Percentiles rank a stretch among this genome's conserved stretches.
phyloP scores from a whole-genome alignment of 169 alveolate species.

The Plasmodium ovale region DNA sequence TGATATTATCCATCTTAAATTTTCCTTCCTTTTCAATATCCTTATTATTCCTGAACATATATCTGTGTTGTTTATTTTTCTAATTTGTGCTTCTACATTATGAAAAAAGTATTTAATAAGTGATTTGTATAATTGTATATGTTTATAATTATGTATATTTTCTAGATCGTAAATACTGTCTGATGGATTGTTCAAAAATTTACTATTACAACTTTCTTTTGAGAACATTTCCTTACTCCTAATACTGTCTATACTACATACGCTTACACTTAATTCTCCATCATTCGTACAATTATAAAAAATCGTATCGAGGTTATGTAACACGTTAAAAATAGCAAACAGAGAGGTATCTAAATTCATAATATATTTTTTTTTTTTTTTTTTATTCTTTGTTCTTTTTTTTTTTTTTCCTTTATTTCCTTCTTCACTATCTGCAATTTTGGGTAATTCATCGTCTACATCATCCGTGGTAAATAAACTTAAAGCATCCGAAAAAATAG shows the following conservation, averaged over 20 bases:
- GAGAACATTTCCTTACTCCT: constrained; percentile 23
- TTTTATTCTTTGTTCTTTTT: constrained; percentile 9
- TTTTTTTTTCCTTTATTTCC: constrained; percentile 1
- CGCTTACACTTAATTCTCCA: constrained; percentile 9
- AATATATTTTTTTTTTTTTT: constrained; percentile 11
- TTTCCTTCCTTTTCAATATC: constrained; percentile 47
- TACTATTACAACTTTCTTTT: not conserved
- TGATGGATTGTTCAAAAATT: not conserved
- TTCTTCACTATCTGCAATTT: not conserved
- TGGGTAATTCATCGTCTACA: constrained; percentile 12
- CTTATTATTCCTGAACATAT: constrained; percentile 29
- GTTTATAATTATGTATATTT: constrained; percentile 28
- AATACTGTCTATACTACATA: constrained; percentile 25
- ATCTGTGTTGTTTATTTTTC: constrained; percentile 11
- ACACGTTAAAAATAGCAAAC: constrained; percentile 48
- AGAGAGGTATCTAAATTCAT: constrained; percentile 64
- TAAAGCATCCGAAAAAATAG: constrained; percentile 45
- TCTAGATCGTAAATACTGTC: not conserved
- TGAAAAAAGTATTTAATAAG: constrained; percentile 16
- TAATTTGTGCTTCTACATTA: not conserved
- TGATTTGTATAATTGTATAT: constrained; percentile 10
- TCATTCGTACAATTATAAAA: constrained; percentile 55
- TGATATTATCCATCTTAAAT: constrained; percentile 42
- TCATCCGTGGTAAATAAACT: constrained; percentile 29
- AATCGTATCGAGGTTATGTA: constrained; percentile 33